These are phyloP conservation scores for Penicillium steckii DNA, from an alignment of 495 filamentous ascomycete genomes.

Conservation along the genomic window DNA sequence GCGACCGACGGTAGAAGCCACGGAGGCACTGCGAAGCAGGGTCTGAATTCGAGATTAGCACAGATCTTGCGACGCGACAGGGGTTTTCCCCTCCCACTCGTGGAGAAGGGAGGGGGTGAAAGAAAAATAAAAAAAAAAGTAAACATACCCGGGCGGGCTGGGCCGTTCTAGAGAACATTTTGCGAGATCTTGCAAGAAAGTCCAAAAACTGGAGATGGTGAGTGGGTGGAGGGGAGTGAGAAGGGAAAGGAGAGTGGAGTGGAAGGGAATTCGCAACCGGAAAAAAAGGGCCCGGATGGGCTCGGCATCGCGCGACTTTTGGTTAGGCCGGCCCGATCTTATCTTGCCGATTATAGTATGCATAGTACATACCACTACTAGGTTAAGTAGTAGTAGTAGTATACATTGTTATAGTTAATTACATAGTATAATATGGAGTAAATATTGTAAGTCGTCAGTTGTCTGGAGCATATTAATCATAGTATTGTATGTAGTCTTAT, in stretches of 20 bases:
- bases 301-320: conserved; percentile 36
- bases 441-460: background rate
- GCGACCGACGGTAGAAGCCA: conserved; percentile 33
- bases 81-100: no score
- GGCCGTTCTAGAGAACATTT: conserved; percentile 30
- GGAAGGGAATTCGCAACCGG: conserved; percentile 30
- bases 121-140: conserved; percentile 7
- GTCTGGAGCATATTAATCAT: no score
- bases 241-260: conserved; percentile 8
- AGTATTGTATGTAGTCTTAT: no score
- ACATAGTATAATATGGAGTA: background rate
- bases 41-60: conserved; percentile 32
- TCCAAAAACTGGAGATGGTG: conserved; percentile 2
- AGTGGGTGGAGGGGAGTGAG: conserved; percentile 3
- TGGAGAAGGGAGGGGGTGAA: background rate
- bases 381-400: background rate
- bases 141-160: conserved; percentile 28
- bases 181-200: conserved; percentile 3
- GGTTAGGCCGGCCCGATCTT: conserved; percentile 40
- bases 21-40: conserved; percentile 42
- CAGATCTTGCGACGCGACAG: conserved; percentile 3
- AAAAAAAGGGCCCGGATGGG: conserved; percentile 43
- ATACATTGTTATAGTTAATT: background rate
- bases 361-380: background rate
- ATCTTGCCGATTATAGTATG: conserved; percentile 19